Percentiles rank a stretch among this genome's conserved stretches.
Conservation (phyloP, 371 early-diverging fungal species). For the Mucor plumbeus region DNA sequence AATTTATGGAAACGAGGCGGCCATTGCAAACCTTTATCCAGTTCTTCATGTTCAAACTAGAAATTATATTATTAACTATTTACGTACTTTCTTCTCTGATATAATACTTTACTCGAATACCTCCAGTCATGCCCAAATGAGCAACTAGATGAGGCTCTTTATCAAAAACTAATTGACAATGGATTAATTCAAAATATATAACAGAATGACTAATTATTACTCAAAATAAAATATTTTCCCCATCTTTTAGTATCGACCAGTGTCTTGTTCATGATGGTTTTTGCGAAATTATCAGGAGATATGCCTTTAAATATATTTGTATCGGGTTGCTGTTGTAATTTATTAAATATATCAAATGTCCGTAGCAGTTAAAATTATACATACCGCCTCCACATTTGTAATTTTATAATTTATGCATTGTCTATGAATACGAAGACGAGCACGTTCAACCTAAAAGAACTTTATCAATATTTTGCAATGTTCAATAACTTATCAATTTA, state of each 20-base stretch:
- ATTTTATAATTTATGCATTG: slow-evolving; percentile 49
- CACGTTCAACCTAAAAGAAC: slow-evolving; percentile 41
- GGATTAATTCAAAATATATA: not conserved
- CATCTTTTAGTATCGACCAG: slow-evolving; percentile 58
- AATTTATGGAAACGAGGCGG: slow-evolving; percentile 65
- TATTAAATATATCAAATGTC: not conserved
- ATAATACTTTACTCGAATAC: slow-evolving; percentile 16
- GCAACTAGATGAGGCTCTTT: slow-evolving; percentile 48
- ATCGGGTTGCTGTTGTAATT: slow-evolving; percentile 22
- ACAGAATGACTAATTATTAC: slow-evolving; percentile 17
- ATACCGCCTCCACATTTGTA: slow-evolving; percentile 39
- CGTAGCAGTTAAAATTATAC: not conserved
- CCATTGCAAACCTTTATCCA: slow-evolving; percentile 37
- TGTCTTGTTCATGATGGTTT: slow-evolving; percentile 36
- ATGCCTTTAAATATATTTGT: slow-evolving; percentile 37
- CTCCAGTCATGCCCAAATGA: slow-evolving; percentile 70
- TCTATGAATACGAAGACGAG: slow-evolving; percentile 44
- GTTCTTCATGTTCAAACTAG: slow-evolving; percentile 47
- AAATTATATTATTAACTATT: no score
- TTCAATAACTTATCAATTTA: not conserved
- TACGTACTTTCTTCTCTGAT: not conserved
- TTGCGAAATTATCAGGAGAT: slow-evolving; percentile 34
- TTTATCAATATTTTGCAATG: no score
- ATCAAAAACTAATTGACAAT: slow-evolving; percentile 35
- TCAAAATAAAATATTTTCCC: slow-evolving; percentile 65